Evolutionary conservation across 495 filamentous ascomycete genomes (phyloP).

Genomic region (Bacidia rubella): DNA sequence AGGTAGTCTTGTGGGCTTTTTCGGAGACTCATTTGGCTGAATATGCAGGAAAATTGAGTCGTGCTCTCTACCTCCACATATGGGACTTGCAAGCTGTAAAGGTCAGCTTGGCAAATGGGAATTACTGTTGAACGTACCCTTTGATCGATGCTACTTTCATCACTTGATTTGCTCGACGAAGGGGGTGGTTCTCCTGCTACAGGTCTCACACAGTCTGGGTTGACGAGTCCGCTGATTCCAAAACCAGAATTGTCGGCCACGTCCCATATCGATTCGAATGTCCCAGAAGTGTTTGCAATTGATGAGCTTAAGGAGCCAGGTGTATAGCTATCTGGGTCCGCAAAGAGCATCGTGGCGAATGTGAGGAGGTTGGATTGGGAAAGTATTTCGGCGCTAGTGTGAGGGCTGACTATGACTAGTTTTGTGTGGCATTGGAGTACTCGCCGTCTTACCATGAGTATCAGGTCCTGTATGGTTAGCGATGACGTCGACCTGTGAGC

Average conservation of each 20-base stretch:
- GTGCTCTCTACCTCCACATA: conserved; percentile 75
- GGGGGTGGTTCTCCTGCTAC: conserved; percentile 57
- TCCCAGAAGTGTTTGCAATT: conserved; percentile 80
- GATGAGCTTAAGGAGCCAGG: conserved; percentile 77
- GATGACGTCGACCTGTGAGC: conserved; percentile 72
- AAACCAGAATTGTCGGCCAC: conserved; percentile 88
- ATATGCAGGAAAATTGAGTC: conserved; percentile 77
- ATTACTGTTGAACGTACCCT: neutral
- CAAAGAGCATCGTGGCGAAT: conserved; percentile 81
- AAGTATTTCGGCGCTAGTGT: conserved; percentile 67
- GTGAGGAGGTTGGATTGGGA: conserved; percentile 87
- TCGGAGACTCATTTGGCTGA: conserved; percentile 19
- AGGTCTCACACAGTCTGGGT: conserved; percentile 57
- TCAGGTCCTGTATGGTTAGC: conserved; percentile 80
- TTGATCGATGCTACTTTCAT: neutral
- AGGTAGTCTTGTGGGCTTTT: conserved; percentile 40
- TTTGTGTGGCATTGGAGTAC: conserved; percentile 91
- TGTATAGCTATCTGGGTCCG: conserved; percentile 78
- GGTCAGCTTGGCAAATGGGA: conserved; percentile 8
- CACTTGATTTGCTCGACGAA: conserved; percentile 4
- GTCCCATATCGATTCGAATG: conserved; percentile 90
- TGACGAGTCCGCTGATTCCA: conserved; percentile 73
- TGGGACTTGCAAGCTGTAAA: conserved; percentile 47
- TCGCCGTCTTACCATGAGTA: conserved; percentile 82
- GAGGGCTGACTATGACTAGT: conserved; percentile 71